phyloP scores from a whole-genome alignment of 2,329 filamentous ascomycete genomes.

The Penicillium concentricum region DNA sequence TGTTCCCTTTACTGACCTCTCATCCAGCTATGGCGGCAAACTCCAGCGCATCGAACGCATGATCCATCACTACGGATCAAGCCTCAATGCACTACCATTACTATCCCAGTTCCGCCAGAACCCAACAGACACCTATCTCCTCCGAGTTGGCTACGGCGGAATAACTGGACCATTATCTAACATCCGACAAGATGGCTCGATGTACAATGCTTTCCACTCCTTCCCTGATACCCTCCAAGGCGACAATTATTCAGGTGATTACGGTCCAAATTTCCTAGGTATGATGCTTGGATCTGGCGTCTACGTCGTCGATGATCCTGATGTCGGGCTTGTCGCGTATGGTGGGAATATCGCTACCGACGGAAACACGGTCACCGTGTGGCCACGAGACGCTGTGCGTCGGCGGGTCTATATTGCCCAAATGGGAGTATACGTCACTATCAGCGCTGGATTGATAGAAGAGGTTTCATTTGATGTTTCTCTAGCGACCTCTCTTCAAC shows the following conservation, averaged over 20 bases:
- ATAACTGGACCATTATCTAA: slow-evolving; percentile 37
- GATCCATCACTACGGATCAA: slow-evolving; percentile 62
- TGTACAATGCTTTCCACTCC: slow-evolving; percentile 57
- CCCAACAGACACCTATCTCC: not conserved
- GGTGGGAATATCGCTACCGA: not conserved
- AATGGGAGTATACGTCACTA: not conserved
- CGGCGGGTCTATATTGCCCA: not conserved
- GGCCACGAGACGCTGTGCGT: not conserved
- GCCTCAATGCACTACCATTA: slow-evolving; percentile 57
- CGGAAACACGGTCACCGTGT: not conserved
- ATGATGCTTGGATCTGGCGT: slow-evolving; percentile 30
- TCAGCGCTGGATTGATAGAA: not conserved
- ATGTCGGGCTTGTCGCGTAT: not conserved
- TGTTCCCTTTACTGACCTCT: not conserved
- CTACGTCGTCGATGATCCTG: not conserved
- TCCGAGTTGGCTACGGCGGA: slow-evolving; percentile 46
- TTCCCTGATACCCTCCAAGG: slow-evolving; percentile 57
- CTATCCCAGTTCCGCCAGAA: slow-evolving; percentile 52
- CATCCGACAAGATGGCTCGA: slow-evolving; percentile 57
- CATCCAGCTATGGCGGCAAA: not conserved
- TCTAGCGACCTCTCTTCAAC: not conserved
- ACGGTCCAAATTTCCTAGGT: slow-evolving; percentile 56
- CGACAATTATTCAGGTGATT: slow-evolving; percentile 59
- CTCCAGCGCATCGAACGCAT: slow-evolving; percentile 45
- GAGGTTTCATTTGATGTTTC: not conserved